Evolutionary conservation across 257 asterid species (phyloP), one percentile per base, ranked within the genome.

Genomic region (Salvia splendens): DNA sequence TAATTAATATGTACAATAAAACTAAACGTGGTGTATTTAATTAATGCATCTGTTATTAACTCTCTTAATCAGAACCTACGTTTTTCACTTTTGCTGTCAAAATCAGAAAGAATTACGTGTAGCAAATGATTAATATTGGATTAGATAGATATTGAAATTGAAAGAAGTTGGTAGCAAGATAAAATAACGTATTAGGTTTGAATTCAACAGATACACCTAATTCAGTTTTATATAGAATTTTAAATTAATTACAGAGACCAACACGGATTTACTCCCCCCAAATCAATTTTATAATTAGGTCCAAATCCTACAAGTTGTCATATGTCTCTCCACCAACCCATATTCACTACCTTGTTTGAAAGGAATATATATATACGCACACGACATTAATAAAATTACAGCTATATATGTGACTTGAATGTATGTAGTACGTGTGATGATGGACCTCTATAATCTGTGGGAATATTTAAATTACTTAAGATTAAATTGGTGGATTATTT

Each of bases 51-150:
- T 40, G 45, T 8, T 38, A 40, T 40, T 40, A 7, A 33, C 6
- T 33, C 6, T 33, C 38, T 33, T 33, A 33, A 24, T 24, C 30
- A 3, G 38, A 33, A 40, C 57, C 3, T 50, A 17, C 35, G 14
- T 14, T 17, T 56, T 32, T 45, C 12, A n/a, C 35, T 45, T 14
- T 55, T 56, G 47, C 24, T 14, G 73, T 68, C 58, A 56, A 68
- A 43, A 68, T 68, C 35, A 42, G 24, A 6, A 6, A 42, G 7
- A 40, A 1, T 24, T 32, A 46, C 35, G 32, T n/a, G 43, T 33
- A 3, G 30, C 41, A 52, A 66, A 40, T 66, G 52, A 38, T 51
- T 8, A 51, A 8, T 17, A 7, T 3, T 10, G 57, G 57, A 51
- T 50, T 51, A 51, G 32, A 17, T 20, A 17, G 33, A 15, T 16